Evolutionary conservation across 164 flowering plant genomes (phyloP).

Genomic region (Amborella trichopoda): DNA sequence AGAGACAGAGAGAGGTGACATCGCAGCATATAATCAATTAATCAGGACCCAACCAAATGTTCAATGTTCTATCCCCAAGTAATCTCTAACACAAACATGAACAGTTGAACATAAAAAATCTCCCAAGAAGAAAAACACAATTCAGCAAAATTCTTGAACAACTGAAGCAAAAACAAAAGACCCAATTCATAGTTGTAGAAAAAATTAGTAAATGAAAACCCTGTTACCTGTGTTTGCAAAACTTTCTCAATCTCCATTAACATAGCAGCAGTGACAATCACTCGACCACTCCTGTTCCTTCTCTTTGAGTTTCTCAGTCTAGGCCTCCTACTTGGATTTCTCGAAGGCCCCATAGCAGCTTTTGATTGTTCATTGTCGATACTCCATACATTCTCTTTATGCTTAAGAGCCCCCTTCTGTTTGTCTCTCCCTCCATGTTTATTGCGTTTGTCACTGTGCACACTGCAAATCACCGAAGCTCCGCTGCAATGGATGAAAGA

Average conservation of each 20-base stretch:
- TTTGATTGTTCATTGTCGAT: constrained; percentile 41
- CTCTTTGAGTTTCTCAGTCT: constrained; percentile 28
- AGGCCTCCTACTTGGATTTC: constrained; percentile 16
- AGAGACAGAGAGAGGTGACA: too few relatives aligned
- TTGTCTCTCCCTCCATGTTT: constrained; percentile 1
- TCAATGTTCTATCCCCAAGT: too few relatives aligned
- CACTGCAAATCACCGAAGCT: constrained; percentile 16
- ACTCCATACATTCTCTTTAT: constrained; percentile 89
- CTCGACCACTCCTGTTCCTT: constrained; percentile 21
- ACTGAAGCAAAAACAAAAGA: too few relatives aligned
- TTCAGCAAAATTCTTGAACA: too few relatives aligned
- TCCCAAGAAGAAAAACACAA: too few relatives aligned
- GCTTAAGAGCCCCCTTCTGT: constrained; percentile 21
- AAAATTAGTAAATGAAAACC: too few relatives aligned
- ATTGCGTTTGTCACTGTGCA: constrained; percentile 9
- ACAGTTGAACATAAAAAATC: too few relatives aligned
- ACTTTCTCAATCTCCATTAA: constrained; percentile 80
- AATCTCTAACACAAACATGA: too few relatives aligned
- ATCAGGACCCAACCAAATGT: too few relatives aligned
- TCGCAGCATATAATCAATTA: too few relatives aligned
- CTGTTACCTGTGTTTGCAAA: constrained; percentile 88
- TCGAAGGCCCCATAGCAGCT: constrained; percentile 9
- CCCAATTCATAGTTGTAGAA: too few relatives aligned
- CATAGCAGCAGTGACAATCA: constrained; percentile 71
- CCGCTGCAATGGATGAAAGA: too few relatives aligned